phyloP scores from a whole-genome alignment of 352 stramenopile species.

The Bremia lactucae region DNA sequence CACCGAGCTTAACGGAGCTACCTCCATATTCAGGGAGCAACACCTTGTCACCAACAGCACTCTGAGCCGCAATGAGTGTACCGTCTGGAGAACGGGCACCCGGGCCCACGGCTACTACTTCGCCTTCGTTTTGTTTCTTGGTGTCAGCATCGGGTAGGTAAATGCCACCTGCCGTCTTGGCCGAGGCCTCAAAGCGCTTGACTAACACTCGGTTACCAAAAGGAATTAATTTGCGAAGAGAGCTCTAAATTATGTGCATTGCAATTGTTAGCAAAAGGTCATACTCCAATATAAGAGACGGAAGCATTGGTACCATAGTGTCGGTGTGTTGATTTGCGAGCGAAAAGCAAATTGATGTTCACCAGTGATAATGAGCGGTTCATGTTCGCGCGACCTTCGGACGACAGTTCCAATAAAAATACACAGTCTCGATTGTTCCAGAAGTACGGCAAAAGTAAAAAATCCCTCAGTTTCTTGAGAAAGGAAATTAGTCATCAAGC shows the following conservation, averaged over 20 bases:
- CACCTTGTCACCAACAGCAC: constrained; percentile 90
- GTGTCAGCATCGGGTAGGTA: constrained; percentile 88
- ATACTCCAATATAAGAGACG: not conserved
- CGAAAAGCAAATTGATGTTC: constrained; percentile 19
- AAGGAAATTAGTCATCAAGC: no score
- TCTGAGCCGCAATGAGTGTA: constrained; percentile 75
- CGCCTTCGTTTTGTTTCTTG: constrained; percentile 91
- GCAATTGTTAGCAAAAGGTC: no score
- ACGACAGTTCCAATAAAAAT: no score
- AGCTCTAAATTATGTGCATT: constrained; percentile 21
- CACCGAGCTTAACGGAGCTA: constrained; percentile 86
- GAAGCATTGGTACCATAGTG: constrained; percentile 9
- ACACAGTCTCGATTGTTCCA: no score
- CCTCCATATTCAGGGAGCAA: constrained; percentile 94
- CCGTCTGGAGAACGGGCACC: constrained; percentile 86
- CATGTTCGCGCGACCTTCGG: constrained; percentile 10
- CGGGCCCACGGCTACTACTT: constrained; percentile 90
- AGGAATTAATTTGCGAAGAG: constrained; percentile 84
- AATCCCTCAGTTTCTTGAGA: no score
- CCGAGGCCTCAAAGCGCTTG: constrained; percentile 85
- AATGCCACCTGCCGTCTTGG: constrained; percentile 89
- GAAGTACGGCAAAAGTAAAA: no score
- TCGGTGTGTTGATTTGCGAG: constrained; percentile 11
- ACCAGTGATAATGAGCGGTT: constrained; percentile 5
- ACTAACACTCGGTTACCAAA: constrained; percentile 94